Conservation (phyloP, 2,329 filamentous ascomycete species). For the Trichophyton simii region DNA sequence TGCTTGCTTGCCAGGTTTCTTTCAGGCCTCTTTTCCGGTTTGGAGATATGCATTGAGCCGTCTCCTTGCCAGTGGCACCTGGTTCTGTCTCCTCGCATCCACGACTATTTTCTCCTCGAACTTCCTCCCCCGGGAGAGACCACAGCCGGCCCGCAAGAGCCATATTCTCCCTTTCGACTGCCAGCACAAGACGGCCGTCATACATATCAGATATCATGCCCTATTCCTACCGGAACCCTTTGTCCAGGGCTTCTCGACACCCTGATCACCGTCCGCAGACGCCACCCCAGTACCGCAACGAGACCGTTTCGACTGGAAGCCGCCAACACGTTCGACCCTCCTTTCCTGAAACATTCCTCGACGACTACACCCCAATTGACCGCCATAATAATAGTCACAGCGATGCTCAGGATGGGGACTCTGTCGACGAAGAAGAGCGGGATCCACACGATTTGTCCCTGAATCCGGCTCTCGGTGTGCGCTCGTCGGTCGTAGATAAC, state of each 20-base stretch:
- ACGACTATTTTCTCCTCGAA: background rate
- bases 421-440: slow-evolving; percentile 26
- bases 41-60: slow-evolving; percentile 1
- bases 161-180: too few relatives aligned
- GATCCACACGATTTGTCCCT: slow-evolving; percentile 21
- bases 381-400: slow-evolving; percentile 10
- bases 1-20: background rate
- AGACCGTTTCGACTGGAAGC: background rate
- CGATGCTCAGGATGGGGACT: slow-evolving; percentile 7
- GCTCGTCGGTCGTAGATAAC: slow-evolving; percentile 88
- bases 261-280: slow-evolving; percentile 16
- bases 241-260: slow-evolving; percentile 9
- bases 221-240: background rate
- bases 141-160: too few relatives aligned
- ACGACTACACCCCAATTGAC: slow-evolving; percentile 23
- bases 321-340: slow-evolving; percentile 17
- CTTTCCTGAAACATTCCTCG: slow-evolving; percentile 31
- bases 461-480: slow-evolving; percentile 51
- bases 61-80: slow-evolving; percentile 1
- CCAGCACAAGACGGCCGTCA: too few relatives aligned
- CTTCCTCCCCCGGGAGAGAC: too few relatives aligned
- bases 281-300: slow-evolving; percentile 21
- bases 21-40: background rate
- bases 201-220: background rate
- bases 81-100: background rate